These are phyloP conservation scores for Debaryomycetaceae sp. DNA, from an alignment of 1,139 yeast species.

Conservation along the genomic window DNA sequence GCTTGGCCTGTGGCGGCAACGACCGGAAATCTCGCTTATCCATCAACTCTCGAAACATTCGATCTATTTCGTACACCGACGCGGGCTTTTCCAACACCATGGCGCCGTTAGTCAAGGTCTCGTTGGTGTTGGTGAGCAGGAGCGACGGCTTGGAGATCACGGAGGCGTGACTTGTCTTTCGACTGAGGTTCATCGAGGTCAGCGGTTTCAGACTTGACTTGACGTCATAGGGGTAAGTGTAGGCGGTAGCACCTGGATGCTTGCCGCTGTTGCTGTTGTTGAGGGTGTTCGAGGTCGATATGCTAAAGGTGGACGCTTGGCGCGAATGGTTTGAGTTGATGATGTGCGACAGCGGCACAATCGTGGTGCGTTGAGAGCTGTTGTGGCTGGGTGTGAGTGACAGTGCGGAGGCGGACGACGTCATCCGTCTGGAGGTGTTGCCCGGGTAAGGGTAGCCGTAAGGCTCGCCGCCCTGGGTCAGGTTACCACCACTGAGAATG, in stretches of 20 bases:
- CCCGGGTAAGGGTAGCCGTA: slow-evolving; percentile 6
- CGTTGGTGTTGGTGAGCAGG: slow-evolving; percentile 18
- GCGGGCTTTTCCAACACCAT: slow-evolving; percentile 49
- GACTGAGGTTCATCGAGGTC: slow-evolving; percentile 15
- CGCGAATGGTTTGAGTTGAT: slow-evolving; percentile 34
- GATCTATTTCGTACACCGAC: slow-evolving; percentile 57
- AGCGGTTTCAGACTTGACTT: slow-evolving; percentile 2
- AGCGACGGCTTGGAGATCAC: slow-evolving; percentile 31
- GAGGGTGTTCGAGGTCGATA: slow-evolving; percentile 11
- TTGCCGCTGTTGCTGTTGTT: slow-evolving; percentile 4
- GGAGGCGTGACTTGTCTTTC: slow-evolving; percentile 23
- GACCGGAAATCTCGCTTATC: slow-evolving; percentile 79
- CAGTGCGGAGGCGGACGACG: slow-evolving; percentile 5
- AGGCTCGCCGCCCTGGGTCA: slow-evolving; percentile 1
- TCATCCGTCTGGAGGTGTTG: slow-evolving; percentile 1
- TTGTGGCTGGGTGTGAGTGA: slow-evolving; percentile 7
- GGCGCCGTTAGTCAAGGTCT: slow-evolving; percentile 14
- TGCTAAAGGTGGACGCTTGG: slow-evolving; percentile 39
- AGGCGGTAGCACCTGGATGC: neutral
- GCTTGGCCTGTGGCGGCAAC: slow-evolving; percentile 72
- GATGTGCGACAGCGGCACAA: slow-evolving; percentile 29
- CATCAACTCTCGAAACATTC: slow-evolving; percentile 66
- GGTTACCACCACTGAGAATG: slow-evolving; percentile 14
- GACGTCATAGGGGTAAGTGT: slow-evolving; percentile 3
- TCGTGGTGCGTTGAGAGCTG: slow-evolving; percentile 13